A percentile compares a stretch with the other conserved stretches of the same genome.
Evolutionary conservation across 306 rosid genomes (phyloP).

Genomic region (Acmispon strigosus): DNA sequence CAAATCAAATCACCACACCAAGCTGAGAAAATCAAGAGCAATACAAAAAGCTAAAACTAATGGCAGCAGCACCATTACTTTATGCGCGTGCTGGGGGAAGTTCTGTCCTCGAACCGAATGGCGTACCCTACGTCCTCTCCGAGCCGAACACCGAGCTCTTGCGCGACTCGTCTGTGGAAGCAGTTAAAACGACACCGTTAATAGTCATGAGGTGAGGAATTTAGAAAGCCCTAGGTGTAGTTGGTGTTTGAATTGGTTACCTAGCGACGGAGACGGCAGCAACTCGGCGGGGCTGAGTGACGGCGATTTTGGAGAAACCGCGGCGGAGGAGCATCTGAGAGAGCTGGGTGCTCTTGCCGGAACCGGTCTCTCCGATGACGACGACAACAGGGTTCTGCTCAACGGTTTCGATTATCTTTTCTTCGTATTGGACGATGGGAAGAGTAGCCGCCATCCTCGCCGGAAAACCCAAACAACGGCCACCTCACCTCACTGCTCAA

Average conservation of each 20-base stretch:
- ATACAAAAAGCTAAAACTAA: neutral
- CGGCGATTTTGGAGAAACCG: constrained; percentile 66
- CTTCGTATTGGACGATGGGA: constrained; percentile 80
- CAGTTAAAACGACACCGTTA: constrained; percentile 6
- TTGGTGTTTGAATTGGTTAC: constrained; percentile 16
- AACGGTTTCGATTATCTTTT: constrained; percentile 65
- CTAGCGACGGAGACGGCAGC: constrained; percentile 94
- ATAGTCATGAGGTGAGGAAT: neutral
- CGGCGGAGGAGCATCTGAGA: constrained; percentile 81
- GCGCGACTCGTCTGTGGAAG: constrained; percentile 73
- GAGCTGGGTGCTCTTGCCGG: constrained; percentile 96
- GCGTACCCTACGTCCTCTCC: constrained; percentile 97
- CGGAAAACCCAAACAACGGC: neutral
- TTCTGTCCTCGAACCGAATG: constrained; percentile 87
- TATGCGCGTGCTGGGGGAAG: constrained; percentile 64
- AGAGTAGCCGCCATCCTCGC: constrained; percentile 54
- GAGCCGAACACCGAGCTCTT: constrained; percentile 82
- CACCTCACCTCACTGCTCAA: too few relatives aligned
- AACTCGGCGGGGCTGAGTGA: constrained; percentile 97
- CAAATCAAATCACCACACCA: neutral
- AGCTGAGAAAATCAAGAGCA: neutral
- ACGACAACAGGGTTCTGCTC: constrained; percentile 59
- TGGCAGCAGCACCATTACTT: constrained; percentile 43
- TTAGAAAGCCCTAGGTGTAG: neutral
- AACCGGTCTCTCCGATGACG: constrained; percentile 90